phyloP scores from a whole-genome alignment of 164 flowering plant genomes.

The Vitis vinifera region ASM3070453v1 NC_081815.1:1066501-1067000 shows the following conservation, averaged over 20 bases:
- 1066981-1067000: conserved; percentile 22
- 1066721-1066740: conserved; percentile 21
- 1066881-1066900: no score
- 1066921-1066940: conserved; percentile 23
- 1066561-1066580: no score
- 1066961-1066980: conserved; percentile 30
- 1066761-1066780: conserved; percentile 23
- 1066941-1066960: conserved; percentile 31
- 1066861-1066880: no score
- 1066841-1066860: not conserved
- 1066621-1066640: not conserved
- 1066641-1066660: not conserved
- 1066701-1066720: conserved; percentile 23
- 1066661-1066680: conserved; percentile 24
- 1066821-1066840: not conserved
- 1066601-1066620: no score
- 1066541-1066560: no score
- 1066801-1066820: not conserved
- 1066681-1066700: conserved; percentile 24
- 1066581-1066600: no score
- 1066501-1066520: no score
- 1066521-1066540: no score
- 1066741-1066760: conserved; percentile 20
- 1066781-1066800: conserved; percentile 22
- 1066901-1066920: no score